Evolutionary conservation across 805 yeast genomes (phyloP).

Genomic region (Pichia deserticola): DNA sequence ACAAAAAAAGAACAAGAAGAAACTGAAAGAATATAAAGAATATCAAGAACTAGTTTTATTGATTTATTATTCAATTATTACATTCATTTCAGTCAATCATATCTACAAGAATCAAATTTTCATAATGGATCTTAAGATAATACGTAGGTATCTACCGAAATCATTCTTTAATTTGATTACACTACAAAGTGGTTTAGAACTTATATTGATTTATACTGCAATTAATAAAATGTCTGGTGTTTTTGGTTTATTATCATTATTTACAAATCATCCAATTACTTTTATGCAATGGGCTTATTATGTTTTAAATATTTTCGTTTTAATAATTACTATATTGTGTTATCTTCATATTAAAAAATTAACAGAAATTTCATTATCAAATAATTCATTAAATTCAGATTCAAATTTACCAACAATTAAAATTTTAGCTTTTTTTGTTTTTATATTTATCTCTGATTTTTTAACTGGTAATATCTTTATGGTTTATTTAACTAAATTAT

Average conservation of each 20-base stretch:
- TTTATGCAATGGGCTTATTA: conserved; percentile 79
- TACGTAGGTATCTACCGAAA: conserved; percentile 23
- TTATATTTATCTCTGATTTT: conserved; percentile 63
- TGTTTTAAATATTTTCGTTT: conserved; percentile 49
- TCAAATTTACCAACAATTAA: conserved; percentile 30
- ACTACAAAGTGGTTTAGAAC: conserved; percentile 79
- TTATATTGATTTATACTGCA: conserved; percentile 65
- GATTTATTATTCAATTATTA: too few species aligned
- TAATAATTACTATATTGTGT: conserved; percentile 44
- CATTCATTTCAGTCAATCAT: too few species aligned
- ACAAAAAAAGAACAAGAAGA: too few species aligned
- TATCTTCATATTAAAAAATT: conserved; percentile 1
- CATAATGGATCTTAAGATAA: background rate
- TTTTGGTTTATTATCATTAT: conserved; percentile 76
- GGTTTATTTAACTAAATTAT: conserved; percentile 60
- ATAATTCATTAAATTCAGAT: conserved; percentile 42
- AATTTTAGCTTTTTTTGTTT: conserved; percentile 53
- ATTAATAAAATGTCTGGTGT: conserved; percentile 85
- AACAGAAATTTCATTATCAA: background rate
- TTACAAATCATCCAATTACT: conserved; percentile 84
- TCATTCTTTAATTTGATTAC: conserved; percentile 69
- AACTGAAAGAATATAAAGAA: too few species aligned
- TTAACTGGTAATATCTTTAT: conserved; percentile 61
- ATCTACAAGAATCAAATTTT: too few species aligned
- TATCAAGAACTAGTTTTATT: too few species aligned